phyloP scores from a whole-genome alignment of 129 eudicot genomes.

The Arctium minus region DNA sequence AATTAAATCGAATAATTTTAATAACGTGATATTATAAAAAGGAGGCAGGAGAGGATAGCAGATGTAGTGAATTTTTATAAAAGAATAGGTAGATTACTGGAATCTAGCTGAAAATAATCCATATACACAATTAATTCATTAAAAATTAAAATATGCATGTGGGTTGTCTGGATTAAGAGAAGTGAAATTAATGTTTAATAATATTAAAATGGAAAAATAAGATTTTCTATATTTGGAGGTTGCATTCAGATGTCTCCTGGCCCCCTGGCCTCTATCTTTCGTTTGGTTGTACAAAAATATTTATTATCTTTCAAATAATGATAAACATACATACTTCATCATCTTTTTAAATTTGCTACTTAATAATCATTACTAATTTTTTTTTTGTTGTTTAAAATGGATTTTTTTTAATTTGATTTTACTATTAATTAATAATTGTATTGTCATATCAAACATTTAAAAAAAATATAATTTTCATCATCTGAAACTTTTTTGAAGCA shows the following conservation, averaged over 20 bases:
- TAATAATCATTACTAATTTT: too few relatives aligned
- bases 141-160: slow-evolving; percentile 15
- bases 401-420: too few relatives aligned
- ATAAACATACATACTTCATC: not conserved
- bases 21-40: not conserved
- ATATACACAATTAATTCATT: slow-evolving; percentile 1
- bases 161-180: slow-evolving; percentile 31
- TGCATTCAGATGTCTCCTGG: slow-evolving; percentile 27
- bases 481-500: not conserved
- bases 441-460: not conserved
- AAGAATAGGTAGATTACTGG: slow-evolving; percentile 16
- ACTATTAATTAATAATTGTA: too few relatives aligned
- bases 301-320: not conserved
- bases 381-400: not conserved
- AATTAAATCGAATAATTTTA: not conserved
- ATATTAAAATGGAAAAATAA: not conserved
- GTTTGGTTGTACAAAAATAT: not conserved
- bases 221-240: slow-evolving; percentile 22
- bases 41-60: not conserved
- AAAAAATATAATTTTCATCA: too few relatives aligned
- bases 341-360: not conserved
- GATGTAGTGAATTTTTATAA: not conserved
- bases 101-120: slow-evolving; percentile 12
- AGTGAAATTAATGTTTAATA: not conserved
- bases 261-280: not conserved